Conservation (phyloP, 495 filamentous ascomycete genomes). For the Aspergillus bertholletiae region DNA sequence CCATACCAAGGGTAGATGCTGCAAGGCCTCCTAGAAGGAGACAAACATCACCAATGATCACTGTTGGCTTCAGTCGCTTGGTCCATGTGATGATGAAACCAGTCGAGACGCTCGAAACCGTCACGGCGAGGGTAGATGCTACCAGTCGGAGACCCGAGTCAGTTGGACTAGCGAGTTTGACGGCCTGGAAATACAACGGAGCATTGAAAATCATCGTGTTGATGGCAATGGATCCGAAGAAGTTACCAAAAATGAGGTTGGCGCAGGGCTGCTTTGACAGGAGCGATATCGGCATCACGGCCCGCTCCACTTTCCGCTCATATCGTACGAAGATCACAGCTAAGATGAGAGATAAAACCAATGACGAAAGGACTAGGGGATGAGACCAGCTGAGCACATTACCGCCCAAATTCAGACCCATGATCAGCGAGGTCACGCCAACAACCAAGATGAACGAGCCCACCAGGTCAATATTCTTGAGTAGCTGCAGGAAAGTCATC, state of each 20-base stretch:
- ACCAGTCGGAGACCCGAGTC: slow-evolving; percentile 69
- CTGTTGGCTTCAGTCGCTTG: slow-evolving; percentile 58
- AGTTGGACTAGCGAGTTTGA: slow-evolving; percentile 68
- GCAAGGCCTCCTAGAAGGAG: slow-evolving; percentile 54
- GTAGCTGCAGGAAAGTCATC: slow-evolving; percentile 50
- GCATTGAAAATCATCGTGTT: slow-evolving; percentile 76
- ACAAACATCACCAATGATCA: slow-evolving; percentile 51
- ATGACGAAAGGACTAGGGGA: slow-evolving; percentile 61
- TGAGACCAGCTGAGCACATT: slow-evolving; percentile 72
- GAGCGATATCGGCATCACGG: slow-evolving; percentile 70
- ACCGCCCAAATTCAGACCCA: slow-evolving; percentile 75
- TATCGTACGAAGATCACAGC: slow-evolving; percentile 58
- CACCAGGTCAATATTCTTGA: slow-evolving; percentile 64
- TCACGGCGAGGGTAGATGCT: slow-evolving; percentile 54
- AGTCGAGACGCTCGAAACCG: slow-evolving; percentile 55
- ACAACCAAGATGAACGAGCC: slow-evolving; percentile 64
- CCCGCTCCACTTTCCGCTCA: slow-evolving; percentile 55
- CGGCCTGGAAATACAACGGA: slow-evolving; percentile 77
- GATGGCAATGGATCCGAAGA: slow-evolving; percentile 58
- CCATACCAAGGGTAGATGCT: slow-evolving; percentile 48
- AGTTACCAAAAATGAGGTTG: slow-evolving; percentile 67
- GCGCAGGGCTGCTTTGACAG: slow-evolving; percentile 57
- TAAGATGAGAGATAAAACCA: slow-evolving; percentile 53
- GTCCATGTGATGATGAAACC: slow-evolving; percentile 70
- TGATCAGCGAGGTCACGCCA: slow-evolving; percentile 62